Conservation (phyloP, 306 rosid species). For the Rubus idaeus region DNA sequence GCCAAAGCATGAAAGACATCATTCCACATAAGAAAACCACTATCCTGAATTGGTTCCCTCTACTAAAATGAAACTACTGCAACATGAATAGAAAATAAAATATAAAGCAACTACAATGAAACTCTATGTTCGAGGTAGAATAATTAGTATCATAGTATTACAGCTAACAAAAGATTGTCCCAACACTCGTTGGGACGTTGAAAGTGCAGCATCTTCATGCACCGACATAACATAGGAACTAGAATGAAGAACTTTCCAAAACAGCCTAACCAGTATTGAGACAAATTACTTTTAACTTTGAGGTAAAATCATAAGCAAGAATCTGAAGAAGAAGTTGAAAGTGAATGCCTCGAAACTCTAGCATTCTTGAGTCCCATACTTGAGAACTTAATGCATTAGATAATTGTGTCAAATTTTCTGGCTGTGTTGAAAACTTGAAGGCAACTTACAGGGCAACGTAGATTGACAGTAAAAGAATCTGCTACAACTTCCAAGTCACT, state of each 20-base stretch:
- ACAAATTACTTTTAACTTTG: not conserved
- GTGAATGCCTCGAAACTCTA: not conserved
- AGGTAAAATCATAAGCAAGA: not conserved
- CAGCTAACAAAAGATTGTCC: not conserved
- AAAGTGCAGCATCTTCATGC: not conserved
- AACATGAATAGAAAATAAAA: not conserved
- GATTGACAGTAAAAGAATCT: constrained; percentile 74
- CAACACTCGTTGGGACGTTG: not conserved
- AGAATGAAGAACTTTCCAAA: not conserved
- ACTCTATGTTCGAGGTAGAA: not conserved
- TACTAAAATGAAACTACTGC: constrained; percentile 5
- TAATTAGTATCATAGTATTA: not conserved
- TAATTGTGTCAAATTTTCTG: not conserved
- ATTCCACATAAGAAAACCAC: constrained; percentile 2
- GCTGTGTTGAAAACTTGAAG: not conserved
- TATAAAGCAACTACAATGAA: not conserved
- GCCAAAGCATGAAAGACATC: not conserved
- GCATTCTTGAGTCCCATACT: not conserved
- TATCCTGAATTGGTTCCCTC: not conserved
- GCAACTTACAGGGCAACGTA: constrained; percentile 91
- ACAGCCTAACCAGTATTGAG: not conserved
- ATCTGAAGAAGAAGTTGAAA: not conserved
- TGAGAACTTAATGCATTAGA: not conserved
- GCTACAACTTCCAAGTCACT: constrained; percentile 98
- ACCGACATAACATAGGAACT: not conserved